A percentile compares a stretch with the other conserved stretches of the same genome.
Conservation (phyloP, 2,329 filamentous ascomycete genomes). For the Diaporthe sp. region DNA sequence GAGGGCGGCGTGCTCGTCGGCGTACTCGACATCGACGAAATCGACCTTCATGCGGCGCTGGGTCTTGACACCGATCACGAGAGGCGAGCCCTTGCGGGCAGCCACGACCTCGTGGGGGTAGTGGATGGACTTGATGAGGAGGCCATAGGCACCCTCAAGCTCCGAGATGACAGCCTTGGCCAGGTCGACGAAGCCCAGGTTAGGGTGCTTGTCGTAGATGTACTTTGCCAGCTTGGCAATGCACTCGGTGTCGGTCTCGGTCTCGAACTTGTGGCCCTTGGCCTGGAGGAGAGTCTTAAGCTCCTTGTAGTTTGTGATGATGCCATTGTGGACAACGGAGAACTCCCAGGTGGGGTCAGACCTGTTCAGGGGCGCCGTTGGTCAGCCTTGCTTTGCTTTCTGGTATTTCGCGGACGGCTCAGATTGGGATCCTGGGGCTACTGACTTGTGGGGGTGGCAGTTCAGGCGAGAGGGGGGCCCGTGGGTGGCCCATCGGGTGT, state of each 20-base stretch:
- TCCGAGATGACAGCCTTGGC: constrained; percentile 98
- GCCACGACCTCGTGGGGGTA: constrained; percentile 98
- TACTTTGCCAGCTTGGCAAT: constrained; percentile 99
- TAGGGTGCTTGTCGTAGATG: constrained; percentile 93
- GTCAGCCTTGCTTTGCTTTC: constrained; percentile 17
- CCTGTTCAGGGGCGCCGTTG: constrained; percentile 56
- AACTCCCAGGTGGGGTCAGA: constrained; percentile 98
- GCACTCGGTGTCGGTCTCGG: constrained; percentile 98
- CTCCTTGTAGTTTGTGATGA: constrained; percentile 99
- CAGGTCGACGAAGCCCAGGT: constrained; percentile 94
- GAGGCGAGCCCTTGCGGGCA: constrained; percentile 96
- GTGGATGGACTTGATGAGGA: constrained; percentile 98
- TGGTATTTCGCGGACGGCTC: not conserved
- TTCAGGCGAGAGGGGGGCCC: constrained; percentile 92
- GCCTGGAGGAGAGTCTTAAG: constrained; percentile 89
- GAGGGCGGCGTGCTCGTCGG: constrained; percentile 83
- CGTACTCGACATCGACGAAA: constrained; percentile 98
- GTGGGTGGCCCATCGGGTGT: constrained; percentile 99
- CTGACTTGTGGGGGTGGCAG: constrained; percentile 98
- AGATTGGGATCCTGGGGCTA: constrained; percentile 25
- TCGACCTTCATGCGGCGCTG: constrained; percentile 99
- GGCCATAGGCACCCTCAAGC: constrained; percentile 96
- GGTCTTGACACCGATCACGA: constrained; percentile 97
- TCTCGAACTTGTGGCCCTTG: constrained; percentile 99
- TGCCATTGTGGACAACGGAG: constrained; percentile 97